phyloP scores from a whole-genome alignment of 2,329 filamentous ascomycete species.

The Ceratocystis alfenasii region DNA sequence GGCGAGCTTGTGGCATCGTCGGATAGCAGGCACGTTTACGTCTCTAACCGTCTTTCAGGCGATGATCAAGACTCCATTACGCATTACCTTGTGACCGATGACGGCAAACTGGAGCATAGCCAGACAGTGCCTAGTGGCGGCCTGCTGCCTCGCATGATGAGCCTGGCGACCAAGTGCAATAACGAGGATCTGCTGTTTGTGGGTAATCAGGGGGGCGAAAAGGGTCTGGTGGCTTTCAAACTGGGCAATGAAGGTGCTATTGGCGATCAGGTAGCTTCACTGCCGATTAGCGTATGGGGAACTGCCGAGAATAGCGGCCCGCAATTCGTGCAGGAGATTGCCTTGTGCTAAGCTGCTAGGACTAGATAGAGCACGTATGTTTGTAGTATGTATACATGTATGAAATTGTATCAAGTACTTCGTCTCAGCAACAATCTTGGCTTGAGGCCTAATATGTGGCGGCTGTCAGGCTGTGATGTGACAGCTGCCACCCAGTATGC shows the following conservation, averaged over 20 bases:
- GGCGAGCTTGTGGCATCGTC: conserved; percentile 36
- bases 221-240: conserved; percentile 33
- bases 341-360: not conserved
- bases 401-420: not conserved
- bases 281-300: conserved; percentile 18
- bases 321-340: conserved; percentile 20
- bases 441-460: not conserved
- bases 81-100: conserved; percentile 32
- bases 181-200: conserved; percentile 33
- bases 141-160: conserved; percentile 37
- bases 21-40: conserved; percentile 37
- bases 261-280: conserved; percentile 15
- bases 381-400: not conserved
- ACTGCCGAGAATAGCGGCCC: conserved; percentile 10
- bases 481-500: not conserved
- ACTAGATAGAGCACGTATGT: not conserved
- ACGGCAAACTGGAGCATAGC: conserved; percentile 28
- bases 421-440: not conserved
- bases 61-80: conserved; percentile 37
- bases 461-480: not conserved
- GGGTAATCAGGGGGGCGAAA: conserved; percentile 36
- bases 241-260: conserved; percentile 29
- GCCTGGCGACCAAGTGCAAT: conserved; percentile 26
- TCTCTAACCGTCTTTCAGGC: conserved; percentile 40
- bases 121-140: conserved; percentile 31